Percentiles rank a stretch among this genome's conserved stretches.
Evolutionary conservation across 192 early-diverging fungal species (phyloP).

Genomic region (Umbelopsis ramanniana): DNA sequence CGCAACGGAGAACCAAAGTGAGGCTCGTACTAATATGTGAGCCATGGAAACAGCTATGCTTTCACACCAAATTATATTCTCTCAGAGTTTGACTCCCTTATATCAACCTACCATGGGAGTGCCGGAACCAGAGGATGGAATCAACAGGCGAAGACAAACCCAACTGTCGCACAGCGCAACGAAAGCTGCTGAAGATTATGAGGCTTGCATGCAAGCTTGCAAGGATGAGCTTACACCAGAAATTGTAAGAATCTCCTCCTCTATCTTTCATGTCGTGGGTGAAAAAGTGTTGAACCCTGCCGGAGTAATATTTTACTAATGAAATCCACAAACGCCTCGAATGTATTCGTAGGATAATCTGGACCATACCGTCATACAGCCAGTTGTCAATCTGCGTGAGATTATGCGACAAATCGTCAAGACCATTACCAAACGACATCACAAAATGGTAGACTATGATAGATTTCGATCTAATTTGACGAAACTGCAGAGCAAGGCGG

Average conservation of each 20-base stretch:
- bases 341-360: slow-evolving; percentile 54
- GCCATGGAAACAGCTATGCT: slow-evolving; percentile 4
- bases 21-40: background rate
- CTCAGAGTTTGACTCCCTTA: slow-evolving; percentile 6
- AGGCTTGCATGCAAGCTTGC: slow-evolving; percentile 48
- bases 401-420: slow-evolving; percentile 81
- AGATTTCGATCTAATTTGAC: slow-evolving; percentile 72
- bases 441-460: slow-evolving; percentile 95
- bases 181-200: slow-evolving; percentile 58
- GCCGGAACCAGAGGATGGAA: slow-evolving; percentile 60
- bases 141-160: slow-evolving; percentile 40
- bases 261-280: background rate
- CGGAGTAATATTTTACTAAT: no score
- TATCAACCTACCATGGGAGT: slow-evolving; percentile 26
- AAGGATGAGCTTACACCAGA: slow-evolving; percentile 66
- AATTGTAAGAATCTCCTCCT: slow-evolving; percentile 45
- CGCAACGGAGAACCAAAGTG: background rate
- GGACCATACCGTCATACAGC: slow-evolving; percentile 79
- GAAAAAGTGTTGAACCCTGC: no score
- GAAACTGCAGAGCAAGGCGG: slow-evolving; percentile 75
- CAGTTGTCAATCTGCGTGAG: slow-evolving; percentile 74
- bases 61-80: slow-evolving; percentile 8
- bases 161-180: slow-evolving; percentile 45
- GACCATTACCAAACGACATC: slow-evolving; percentile 86
- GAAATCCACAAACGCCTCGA: no score